Base-by-base conservation (phyloP, 2,329 filamentous ascomycete species). In the Knufia fluminis region DNA sequence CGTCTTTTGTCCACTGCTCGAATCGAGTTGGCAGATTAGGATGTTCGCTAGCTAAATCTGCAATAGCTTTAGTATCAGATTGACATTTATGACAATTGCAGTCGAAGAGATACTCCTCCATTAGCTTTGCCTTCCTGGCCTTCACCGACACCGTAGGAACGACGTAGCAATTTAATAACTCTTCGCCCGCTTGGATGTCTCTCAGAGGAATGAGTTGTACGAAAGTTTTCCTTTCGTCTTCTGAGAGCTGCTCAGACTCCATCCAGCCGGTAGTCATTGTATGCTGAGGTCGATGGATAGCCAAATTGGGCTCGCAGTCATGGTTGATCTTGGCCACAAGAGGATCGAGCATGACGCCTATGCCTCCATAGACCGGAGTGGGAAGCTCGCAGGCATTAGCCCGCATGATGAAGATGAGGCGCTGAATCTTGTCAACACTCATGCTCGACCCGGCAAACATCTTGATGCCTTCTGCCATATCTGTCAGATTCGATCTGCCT, bases 261-360 rank as follows among this genome's bases (percentile, higher is more conserved):
- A 48, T 51, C 51, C 51, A 52, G 40, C 48, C 38, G 26, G 26
- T 48, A 38, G 35, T 20, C 35, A 38, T 38, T 7, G 51, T 52
- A 26, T 50, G 48, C 23, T 45, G 48, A 7, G 51, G 51, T 31
- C 51, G 38, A 22, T 26, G 12, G 23, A 19, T 23, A 46, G 36
- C n/a, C 24, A 39, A 4, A 24, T 48, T 32, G n/a, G 35, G 35
- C n/a, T 38, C 35, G n/a, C 35, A 38, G n/a, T 7, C 7, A 16
- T 38, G 35, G n/a, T 38, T 38, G 17, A 38, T 4, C n/a, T 38
- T 38, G 14, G 14, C 35, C 17, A 38, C 17, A 7, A 38, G 35
- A 6, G 35, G 35, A 7, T 38, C 35, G n/a, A 38, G 35, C 35
- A 38, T 38, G 6, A 38, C 35, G n/a, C 35, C 35, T 38, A 38